Percentiles rank a stretch among this genome's conserved stretches.
These are phyloP conservation scores for Irpex sp. DNA, from an alignment of 1,284 basidiomycete genomes.

Conservation along the genomic window DNA sequence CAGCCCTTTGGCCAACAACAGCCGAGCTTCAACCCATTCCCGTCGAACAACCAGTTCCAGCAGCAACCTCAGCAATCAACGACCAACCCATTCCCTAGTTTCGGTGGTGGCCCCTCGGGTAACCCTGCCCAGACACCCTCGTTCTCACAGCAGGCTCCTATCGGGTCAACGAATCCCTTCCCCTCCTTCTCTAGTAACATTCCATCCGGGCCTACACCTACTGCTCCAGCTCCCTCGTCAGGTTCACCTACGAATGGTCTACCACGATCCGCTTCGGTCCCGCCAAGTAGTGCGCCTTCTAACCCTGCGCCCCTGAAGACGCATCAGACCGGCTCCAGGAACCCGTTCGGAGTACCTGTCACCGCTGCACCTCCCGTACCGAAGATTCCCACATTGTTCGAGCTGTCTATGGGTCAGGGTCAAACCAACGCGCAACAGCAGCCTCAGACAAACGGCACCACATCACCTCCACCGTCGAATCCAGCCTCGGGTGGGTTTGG, in stretches of 20 bases:
- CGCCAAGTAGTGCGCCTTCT: constrained; percentile 43
- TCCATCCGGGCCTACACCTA: constrained; percentile 5
- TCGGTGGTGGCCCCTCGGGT: constrained; percentile 6
- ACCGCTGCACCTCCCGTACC: constrained; percentile 68
- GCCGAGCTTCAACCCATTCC: constrained; percentile 13
- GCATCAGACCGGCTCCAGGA: constrained; percentile 91
- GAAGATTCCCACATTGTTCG: constrained; percentile 77
- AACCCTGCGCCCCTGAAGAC: constrained; percentile 65
- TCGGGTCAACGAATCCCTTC: constrained; percentile 17
- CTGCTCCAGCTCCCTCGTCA: constrained; percentile 1
- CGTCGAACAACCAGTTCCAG: constrained; percentile 9
- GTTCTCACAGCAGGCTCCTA: neutral
- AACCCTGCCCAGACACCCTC: constrained; percentile 17
- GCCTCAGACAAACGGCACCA: constrained; percentile 24
- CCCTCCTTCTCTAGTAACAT: constrained; percentile 18
- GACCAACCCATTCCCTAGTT: constrained; percentile 19
- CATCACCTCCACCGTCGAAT: neutral
- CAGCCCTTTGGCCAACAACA: constrained; percentile 12
- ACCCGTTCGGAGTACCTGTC: constrained; percentile 86
- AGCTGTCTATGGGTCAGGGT: constrained; percentile 58
- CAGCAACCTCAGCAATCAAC: constrained; percentile 12
- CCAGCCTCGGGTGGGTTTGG: neutral
- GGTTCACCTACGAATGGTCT: constrained; percentile 27
- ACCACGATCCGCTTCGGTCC: constrained; percentile 66
- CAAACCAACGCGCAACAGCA: constrained; percentile 23